A percentile compares a stretch with the other conserved stretches of the same genome.
Conservation (phyloP, 768 basidiomycete genomes). For the Psilocybe cyanescens region DNA sequence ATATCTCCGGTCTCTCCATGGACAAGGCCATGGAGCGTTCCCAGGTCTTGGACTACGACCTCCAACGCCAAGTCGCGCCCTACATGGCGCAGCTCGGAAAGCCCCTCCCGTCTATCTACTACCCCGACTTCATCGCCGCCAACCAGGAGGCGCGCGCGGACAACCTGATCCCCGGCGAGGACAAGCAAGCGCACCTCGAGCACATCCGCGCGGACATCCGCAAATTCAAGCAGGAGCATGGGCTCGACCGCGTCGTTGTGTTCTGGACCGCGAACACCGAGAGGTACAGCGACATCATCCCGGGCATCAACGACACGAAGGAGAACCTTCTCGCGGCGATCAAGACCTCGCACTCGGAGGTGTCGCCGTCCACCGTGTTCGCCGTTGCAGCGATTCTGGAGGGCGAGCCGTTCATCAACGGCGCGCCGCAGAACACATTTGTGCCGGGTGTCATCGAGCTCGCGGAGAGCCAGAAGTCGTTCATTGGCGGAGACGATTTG, state of each 20-base stretch:
- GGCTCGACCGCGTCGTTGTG: constrained; percentile 86
- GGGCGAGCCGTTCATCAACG: constrained; percentile 94
- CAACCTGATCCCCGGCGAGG: constrained; percentile 82
- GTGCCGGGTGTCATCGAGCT: constrained; percentile 94
- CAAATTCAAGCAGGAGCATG: constrained; percentile 83
- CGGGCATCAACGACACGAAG: constrained; percentile 94
- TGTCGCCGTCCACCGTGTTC: constrained; percentile 96
- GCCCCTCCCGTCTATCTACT: constrained; percentile 95
- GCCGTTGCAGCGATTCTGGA: constrained; percentile 96
- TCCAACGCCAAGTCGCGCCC: constrained; percentile 93
- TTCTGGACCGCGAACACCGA: constrained; percentile 99
- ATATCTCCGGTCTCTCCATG: constrained; percentile 85
- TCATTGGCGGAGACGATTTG: constrained; percentile 98
- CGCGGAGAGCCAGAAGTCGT: constrained; percentile 85
- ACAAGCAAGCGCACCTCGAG: constrained; percentile 93
- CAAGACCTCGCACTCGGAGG: constrained; percentile 84
- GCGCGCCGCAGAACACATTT: constrained; percentile 98
- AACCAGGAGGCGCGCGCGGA: constrained; percentile 97
- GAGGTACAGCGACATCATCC: constrained; percentile 93
- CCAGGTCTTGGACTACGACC: constrained; percentile 93
- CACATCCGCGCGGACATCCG: constrained; percentile 93
- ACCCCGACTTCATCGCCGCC: constrained; percentile 96
- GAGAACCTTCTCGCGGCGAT: constrained; percentile 85
- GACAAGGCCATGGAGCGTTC: constrained; percentile 95
- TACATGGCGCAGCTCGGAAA: constrained; percentile 79